A percentile compares a stretch with the other conserved stretches of the same genome.
Evolutionary conservation across 2,329 filamentous ascomycete species (phyloP).

Genomic region (Fusarium piperis): DNA sequence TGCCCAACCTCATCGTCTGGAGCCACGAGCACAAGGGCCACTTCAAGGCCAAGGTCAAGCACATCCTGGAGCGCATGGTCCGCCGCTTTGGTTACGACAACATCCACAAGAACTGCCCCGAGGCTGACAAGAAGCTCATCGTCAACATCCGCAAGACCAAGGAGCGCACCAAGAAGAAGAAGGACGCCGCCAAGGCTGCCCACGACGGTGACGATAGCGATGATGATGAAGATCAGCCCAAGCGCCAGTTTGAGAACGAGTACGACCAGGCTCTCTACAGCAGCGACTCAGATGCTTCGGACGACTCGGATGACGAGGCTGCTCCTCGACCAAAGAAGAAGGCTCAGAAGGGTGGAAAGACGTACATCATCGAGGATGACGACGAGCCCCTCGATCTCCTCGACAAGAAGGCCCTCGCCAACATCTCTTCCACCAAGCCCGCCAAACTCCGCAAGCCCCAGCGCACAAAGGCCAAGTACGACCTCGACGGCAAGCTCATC

Average conservation of each 20-base stretch:
- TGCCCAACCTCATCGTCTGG: constrained; percentile 95
- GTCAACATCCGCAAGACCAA: constrained; percentile 95
- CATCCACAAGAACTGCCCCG: constrained; percentile 83
- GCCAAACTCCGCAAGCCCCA: constrained; percentile 67
- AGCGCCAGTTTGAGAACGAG: constrained; percentile 83
- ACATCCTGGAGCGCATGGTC: constrained; percentile 94
- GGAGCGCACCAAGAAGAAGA: constrained; percentile 90
- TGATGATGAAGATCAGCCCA: constrained; percentile 56
- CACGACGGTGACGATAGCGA: constrained; percentile 67
- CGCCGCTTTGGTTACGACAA: constrained; percentile 86
- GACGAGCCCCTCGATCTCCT: constrained; percentile 95
- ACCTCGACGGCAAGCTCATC: constrained; percentile 84
- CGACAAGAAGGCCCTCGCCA: constrained; percentile 86
- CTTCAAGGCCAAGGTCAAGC: constrained; percentile 97
- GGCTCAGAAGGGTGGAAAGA: constrained; percentile 69
- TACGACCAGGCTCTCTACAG: constrained; percentile 97
- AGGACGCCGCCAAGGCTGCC: constrained; percentile 71
- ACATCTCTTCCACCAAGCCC: constrained; percentile 92
- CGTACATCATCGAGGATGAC: constrained; percentile 93
- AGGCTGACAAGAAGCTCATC: constrained; percentile 88
- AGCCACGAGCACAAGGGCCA: constrained; percentile 98
- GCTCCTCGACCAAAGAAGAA: constrained; percentile 57
- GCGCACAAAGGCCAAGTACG: constrained; percentile 71
- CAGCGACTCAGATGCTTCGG: constrained; percentile 69
- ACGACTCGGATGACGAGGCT: constrained; percentile 67